Base-by-base conservation (phyloP, 2,329 filamentous ascomycete genomes). In the Cercospora janseana region DNA sequence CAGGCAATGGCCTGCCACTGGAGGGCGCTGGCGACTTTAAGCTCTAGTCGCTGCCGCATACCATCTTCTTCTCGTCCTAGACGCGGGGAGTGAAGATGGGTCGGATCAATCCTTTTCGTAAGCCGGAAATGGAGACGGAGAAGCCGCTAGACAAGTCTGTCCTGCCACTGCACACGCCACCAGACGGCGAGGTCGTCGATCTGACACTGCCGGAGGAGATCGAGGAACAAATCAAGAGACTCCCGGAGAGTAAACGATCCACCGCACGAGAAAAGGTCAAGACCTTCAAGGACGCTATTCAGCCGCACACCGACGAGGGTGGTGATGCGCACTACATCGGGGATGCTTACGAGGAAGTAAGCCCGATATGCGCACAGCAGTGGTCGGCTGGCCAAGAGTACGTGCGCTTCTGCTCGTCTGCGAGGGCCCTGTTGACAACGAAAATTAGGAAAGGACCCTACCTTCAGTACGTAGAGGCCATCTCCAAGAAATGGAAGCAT, bases 271-370 rank as follows among this genome's bases (percentile, higher is more conserved):
- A 32, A 7, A 56, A 48, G 28, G 26, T 52, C 18, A 13, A 27
- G 3, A 12, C 20, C 1, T 46, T 37, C 8, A 44, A 47, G 41
- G 53, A 54, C 26, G 48, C 52, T 9, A 46, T 60, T 27, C 59
- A 58, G 46, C 57, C 59, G n/a, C 59, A 61, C 46, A 60, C 57
- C 4, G 57, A 58, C 35, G 59, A 55, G 20, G 55, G 51, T 3
- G 57, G 57, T 13, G 56, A 61, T 40, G 44, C 55, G 5, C 52
- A 59, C 45, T 57, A 52, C 31, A 59, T 63, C 9, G 59, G 59
- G 6, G 59, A 61, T 45, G 37, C 42, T 10, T 59, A 63, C 35
- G 57, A 54, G 16, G 28, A 32, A 1, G 42, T 56, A 10, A 46
- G 46, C 32, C 4, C 16, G 3, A 28, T 43, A 1, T 50, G 26